Evolutionary conservation across 768 basidiomycete species (phyloP), one percentile per base, ranked within the genome.

Genomic region (Ramaria sp.): DNA sequence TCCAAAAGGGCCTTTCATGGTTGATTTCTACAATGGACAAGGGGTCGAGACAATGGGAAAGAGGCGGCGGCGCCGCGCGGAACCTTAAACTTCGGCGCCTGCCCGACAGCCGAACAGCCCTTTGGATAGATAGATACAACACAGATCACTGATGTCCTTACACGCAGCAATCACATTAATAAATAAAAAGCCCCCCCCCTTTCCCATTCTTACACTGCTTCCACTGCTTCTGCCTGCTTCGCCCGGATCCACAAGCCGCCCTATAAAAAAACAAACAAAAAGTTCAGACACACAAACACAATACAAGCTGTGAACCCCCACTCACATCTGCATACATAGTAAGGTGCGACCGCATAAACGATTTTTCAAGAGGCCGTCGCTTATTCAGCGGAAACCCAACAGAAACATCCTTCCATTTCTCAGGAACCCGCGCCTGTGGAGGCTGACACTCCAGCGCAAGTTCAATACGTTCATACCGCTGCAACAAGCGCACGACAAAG

Each of bases 1-100:
- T 85, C 79, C 18, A 75, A 73, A 25, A 74, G 16, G 16, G 36
- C 36, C 36, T 37, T 41, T 41, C 39, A 41, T 41, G 18, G 7
- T n/a, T n/a, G 32, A 34, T 34, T 34, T 34, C 32, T 34, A 34
- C 32, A 34, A 13, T n/a, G 13, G 32, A 34, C 32, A 34, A 34
- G 32, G 30, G 5, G 30, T 32, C 30, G 32, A 13, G 32, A 34
- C 32, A 34, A 34, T 34, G 32, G 32, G 32, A 13, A 4, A n/a
- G n/a, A n/a, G n/a, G 9, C 32, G 13, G 32, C 30, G 30, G 30
- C 30, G 30, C 30, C n/a, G n/a, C n/a, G n/a, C n/a, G n/a, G n/a
- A n/a, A n/a, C n/a, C n/a, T n/a, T n/a, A n/a, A n/a, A n/a, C n/a
- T n/a, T n/a, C n/a, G n/a, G n/a, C n/a, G n/a, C n/a, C n/a, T n/a